Conservation (phyloP, 2,329 filamentous ascomycete species). For the Aspergillus fumigatiaffinis region DNA sequence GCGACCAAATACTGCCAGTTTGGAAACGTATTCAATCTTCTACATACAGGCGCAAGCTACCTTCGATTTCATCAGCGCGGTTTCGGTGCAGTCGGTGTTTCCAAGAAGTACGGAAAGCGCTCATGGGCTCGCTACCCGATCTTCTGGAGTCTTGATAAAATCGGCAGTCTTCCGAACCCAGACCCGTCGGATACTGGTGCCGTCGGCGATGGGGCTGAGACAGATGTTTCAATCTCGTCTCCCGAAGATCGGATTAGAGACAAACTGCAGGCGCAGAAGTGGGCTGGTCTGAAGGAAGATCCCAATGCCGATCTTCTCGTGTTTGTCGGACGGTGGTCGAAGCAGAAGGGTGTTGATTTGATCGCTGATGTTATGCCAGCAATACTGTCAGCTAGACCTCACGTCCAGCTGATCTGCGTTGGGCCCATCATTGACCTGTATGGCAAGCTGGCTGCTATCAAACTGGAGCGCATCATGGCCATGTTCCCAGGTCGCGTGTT, state of each 20-base stretch:
- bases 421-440: constrained; percentile 66
- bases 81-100: constrained; percentile 65
- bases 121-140: constrained; percentile 65
- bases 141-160: constrained; percentile 62
- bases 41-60: constrained; percentile 63
- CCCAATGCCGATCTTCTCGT: constrained; percentile 63
- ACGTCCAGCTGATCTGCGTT: constrained; percentile 60
- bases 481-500: constrained; percentile 62
- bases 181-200: constrained; percentile 59
- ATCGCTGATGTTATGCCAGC: constrained; percentile 68
- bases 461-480: constrained; percentile 61
- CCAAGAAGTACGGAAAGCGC: constrained; percentile 66
- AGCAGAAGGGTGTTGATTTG: constrained; percentile 66
- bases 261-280: constrained; percentile 61
- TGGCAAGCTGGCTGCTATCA: constrained; percentile 64
- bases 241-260: constrained; percentile 50
- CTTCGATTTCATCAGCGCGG: constrained; percentile 64
- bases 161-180: constrained; percentile 62
- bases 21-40: constrained; percentile 64
- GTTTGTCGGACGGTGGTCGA: constrained; percentile 66
- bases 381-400: constrained; percentile 57
- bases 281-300: constrained; percentile 61
- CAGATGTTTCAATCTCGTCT: constrained; percentile 52
- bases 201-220: constrained; percentile 46
- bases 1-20: constrained; percentile 63